Percentiles rank a stretch among this genome's conserved stretches.
phyloP scores from a whole-genome alignment of 1,284 basidiomycete species.

The Peniophora sp. region DNA sequence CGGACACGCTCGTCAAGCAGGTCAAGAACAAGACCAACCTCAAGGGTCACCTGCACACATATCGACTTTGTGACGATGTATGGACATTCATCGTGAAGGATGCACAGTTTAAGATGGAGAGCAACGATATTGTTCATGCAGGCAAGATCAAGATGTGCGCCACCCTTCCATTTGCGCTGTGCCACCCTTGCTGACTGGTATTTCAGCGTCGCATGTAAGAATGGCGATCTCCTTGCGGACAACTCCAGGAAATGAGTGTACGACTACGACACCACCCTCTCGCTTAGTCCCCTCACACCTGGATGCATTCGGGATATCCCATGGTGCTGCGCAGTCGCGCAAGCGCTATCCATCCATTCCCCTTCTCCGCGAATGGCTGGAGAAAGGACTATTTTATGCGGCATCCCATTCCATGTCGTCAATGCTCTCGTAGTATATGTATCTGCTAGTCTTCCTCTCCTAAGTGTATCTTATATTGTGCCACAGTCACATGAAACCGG shows the following conservation, averaged over 20 bases:
- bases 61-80: slow-evolving; percentile 93
- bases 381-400: too few species aligned
- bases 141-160: slow-evolving; percentile 74
- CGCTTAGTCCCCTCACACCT: too few species aligned
- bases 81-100: slow-evolving; percentile 96
- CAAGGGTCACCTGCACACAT: slow-evolving; percentile 85
- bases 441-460: too few species aligned
- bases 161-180: too few species aligned
- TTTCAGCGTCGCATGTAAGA: slow-evolving; percentile 78
- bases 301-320: too few species aligned
- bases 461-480: too few species aligned
- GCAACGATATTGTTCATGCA: slow-evolving; percentile 71
- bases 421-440: too few species aligned
- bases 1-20: slow-evolving; percentile 83
- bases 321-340: too few species aligned
- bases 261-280: too few species aligned
- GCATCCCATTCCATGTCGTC: too few species aligned
- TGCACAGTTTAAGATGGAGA: slow-evolving; percentile 91
- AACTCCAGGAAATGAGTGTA: slow-evolving; percentile 49
- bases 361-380: background rate
- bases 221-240: slow-evolving; percentile 73
- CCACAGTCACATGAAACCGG: too few species aligned
- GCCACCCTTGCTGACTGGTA: too few species aligned
- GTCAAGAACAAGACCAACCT: slow-evolving; percentile 90
- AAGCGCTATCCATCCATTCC: background rate